Percentiles rank a stretch among this genome's conserved stretches.
Conservation (phyloP, 495 filamentous ascomycete genomes). For the Lepidopterella palustris region DNA sequence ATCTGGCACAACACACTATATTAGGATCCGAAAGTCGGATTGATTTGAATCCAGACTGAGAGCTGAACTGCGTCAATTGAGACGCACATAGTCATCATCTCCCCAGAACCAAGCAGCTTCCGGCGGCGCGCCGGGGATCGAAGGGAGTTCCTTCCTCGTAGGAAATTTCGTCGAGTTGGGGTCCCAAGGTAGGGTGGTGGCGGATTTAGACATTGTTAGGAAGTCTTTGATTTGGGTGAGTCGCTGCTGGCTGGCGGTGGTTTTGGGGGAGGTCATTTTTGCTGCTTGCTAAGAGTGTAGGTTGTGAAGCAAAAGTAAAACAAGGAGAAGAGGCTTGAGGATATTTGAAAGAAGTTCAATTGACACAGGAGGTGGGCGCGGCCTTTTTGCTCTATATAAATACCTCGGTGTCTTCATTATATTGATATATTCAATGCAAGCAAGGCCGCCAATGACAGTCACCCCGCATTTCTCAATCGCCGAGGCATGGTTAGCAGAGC, state of each 20-base stretch:
- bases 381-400: no score
- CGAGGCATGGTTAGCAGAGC: neutral
- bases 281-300: neutral
- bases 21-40: neutral
- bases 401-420: no score
- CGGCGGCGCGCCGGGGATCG: conserved; percentile 32
- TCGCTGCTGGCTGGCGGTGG: conserved; percentile 25
- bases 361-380: neutral
- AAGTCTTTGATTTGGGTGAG: conserved; percentile 40
- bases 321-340: neutral
- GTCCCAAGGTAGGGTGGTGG: conserved; percentile 48
- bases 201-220: conserved; percentile 40
- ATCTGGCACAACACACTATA: conserved; percentile 3
- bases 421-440: no score
- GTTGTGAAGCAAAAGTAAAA: neutral
- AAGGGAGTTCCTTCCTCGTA: conserved; percentile 46
- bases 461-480: neutral
- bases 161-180: conserved; percentile 49
- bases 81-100: conserved; percentile 43
- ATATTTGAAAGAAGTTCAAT: neutral
- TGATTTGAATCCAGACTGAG: no score
- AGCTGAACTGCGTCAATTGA: no score
- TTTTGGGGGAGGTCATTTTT: conserved; percentile 11
- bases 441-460: conserved; percentile 2
- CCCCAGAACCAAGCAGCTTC: conserved; percentile 61